A percentile compares a stretch with the other conserved stretches of the same genome.
These are phyloP conservation scores for Ceratobasidium sp. DNA, from an alignment of 1,284 basidiomycete species.

Conservation along the genomic window DNA sequence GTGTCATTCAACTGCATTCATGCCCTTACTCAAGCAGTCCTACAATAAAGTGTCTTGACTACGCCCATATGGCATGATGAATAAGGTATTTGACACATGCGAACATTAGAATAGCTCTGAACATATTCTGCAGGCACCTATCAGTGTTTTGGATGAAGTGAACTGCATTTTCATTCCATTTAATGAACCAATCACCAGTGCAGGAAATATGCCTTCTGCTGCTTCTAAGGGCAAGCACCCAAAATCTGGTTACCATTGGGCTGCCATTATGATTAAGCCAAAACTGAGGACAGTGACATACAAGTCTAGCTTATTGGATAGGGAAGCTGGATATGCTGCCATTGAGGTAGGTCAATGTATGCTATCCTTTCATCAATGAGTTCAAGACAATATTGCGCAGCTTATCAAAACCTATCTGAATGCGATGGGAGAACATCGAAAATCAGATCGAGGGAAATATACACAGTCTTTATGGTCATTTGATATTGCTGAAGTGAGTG, in stretches of 20 bases:
- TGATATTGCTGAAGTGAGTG: background rate
- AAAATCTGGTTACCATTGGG: background rate
- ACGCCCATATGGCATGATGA: background rate
- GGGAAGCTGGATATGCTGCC: background rate
- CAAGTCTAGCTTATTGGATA: background rate
- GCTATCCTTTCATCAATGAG: background rate
- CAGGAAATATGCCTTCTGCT: background rate
- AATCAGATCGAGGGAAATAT: conserved; percentile 1
- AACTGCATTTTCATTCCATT: conserved; percentile 3
- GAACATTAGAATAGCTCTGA: background rate
- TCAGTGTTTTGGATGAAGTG: background rate
- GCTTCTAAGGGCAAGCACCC: background rate
- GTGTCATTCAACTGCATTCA: background rate
- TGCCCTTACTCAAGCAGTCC: background rate
- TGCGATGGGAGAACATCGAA: background rate
- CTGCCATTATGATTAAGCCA: background rate
- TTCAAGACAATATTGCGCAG: background rate
- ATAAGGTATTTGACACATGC: background rate
- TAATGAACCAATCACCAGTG: background rate
- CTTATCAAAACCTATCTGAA: background rate
- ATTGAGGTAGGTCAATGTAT: background rate
- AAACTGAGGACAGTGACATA: background rate
- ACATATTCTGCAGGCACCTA: background rate
- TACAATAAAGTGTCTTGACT: background rate
- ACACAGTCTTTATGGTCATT: background rate